Conservation (phyloP, 768 basidiomycete species). For the Amanita inopinata region DNA sequence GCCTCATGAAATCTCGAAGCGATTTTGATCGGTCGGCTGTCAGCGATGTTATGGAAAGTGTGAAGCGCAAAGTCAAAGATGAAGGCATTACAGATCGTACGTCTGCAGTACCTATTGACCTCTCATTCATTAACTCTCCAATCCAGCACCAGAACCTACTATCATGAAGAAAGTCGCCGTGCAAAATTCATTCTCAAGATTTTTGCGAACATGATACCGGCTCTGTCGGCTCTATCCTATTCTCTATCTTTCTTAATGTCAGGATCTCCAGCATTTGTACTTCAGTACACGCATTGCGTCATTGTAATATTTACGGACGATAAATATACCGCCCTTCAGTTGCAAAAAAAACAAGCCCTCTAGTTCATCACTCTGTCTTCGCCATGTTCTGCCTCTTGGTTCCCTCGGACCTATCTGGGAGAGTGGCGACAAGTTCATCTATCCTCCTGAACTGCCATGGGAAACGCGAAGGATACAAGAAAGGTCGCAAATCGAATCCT, state of each 20-base stretch:
- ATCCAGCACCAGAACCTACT: slow-evolving; percentile 66
- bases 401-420: slow-evolving; percentile 57
- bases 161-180: slow-evolving; percentile 87
- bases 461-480: slow-evolving; percentile 92
- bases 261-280: background rate
- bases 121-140: background rate
- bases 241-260: slow-evolving; percentile 5
- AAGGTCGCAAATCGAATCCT: slow-evolving; percentile 95
- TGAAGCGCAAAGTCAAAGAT: slow-evolving; percentile 88
- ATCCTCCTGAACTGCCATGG: slow-evolving; percentile 97
- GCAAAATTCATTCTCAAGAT: slow-evolving; percentile 65
- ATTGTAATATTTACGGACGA: slow-evolving; percentile 15
- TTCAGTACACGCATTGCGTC: slow-evolving; percentile 3
- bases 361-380: slow-evolving; percentile 22
- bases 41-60: slow-evolving; percentile 87
- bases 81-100: slow-evolving; percentile 76
- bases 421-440: slow-evolving; percentile 67
- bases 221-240: slow-evolving; percentile 8
- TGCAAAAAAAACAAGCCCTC: no score
- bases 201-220: slow-evolving; percentile 44
- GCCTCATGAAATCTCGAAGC: slow-evolving; percentile 78
- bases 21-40: slow-evolving; percentile 87
- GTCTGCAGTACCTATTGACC: slow-evolving; percentile 19
- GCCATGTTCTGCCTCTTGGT: slow-evolving; percentile 14
- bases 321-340: slow-evolving; percentile 6